Evolutionary conservation across 495 filamentous ascomycete species (phyloP), one percentile per base, ranked within the genome.

Genomic region (Chaetomium tenue): DNA sequence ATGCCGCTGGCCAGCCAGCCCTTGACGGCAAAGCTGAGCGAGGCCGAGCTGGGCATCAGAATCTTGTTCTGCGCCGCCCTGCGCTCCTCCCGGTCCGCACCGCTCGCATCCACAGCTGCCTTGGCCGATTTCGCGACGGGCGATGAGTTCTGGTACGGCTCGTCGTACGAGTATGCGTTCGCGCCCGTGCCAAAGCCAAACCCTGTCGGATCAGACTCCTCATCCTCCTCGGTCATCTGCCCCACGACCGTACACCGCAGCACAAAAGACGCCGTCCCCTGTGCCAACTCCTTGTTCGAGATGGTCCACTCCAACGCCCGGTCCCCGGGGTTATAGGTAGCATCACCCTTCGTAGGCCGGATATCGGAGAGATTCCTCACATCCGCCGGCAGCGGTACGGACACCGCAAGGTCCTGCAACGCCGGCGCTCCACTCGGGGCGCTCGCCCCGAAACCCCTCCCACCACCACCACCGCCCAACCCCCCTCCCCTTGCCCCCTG

Each of bases 1-100:
- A 99, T 88, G 30, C 94, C 94, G 71, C 94, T 98, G 7, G 92
- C 87, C 66, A 98, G 77, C 94, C 94, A 98, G 15, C 95, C 95
- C 74, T 91, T 92, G 16, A 97, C 91, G 30, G 87, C 85, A 76
- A 99, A 99, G 53, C 89, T 92, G 51, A 97, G 86, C 5, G 87
- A 87, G 6, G 92, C 91, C 56, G 90, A 92, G 61, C 83, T 89
- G 15, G 94, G 94, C 94, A 99, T 99, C 5, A 97, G 82, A 48
- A 86, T 87, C 69, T 88, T 87, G 72, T 93, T 93, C 70, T 88
- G 79, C 64, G 87, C 86, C 5, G 83, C 73, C 73, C 83, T 87
- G 66, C 77, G 77, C 33, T 75, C 70, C 68, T 84, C 79, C 66
- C 76, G 76, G 66, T 81, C 71, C 20, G 77, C 75, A 22, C 76